Base-by-base conservation (phyloP, 139 green algal genomes). In the Coelastrella sp. region DNA sequence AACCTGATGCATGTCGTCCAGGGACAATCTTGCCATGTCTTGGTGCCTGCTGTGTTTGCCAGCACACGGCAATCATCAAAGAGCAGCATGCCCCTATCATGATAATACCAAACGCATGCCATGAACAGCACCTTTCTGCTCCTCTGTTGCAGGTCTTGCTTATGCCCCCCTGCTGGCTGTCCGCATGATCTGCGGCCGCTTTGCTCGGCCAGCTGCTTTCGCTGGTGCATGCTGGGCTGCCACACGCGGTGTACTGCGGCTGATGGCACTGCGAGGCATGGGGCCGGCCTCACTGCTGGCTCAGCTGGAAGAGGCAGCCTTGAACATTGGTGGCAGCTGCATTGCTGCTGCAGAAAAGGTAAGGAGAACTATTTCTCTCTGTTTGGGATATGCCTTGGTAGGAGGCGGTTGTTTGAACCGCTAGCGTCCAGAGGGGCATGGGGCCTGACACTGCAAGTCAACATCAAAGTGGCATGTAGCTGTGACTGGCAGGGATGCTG, bases 81-180 rank as follows among this genome's bases (percentile, higher is more conserved):
- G 32, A 1, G 32, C 32, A 47, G 32, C 32, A 47, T 47, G 32
- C 32, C 32, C 32, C 32, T 47, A 47, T 47, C 32, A 47, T 47
- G 32, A 47, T 47, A 47, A 47, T 47, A 47, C 32, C 1, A 47
- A 47, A 47, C 32, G 32, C 32, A 47, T 47, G 32, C 32, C 32
- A 47, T 47, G 32, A 0, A 47, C 32, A 47, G 0, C 32, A 47
- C 1, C 19, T 16, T 58, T 80, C 7, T 85, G 47, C 47, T 3
- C 8, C 10, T 20, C 23, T 65, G 3, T 4, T 54, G 47, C 78
- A 91, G 88, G 88, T n/a, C 57, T 91, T 3, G 77, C 61, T 23
- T 88, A 88, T 68, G 88, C 88, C 23, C 88, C 88, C 5, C 68
- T 91, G 54, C 80, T 91, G 47, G 88, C 88, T 10, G 56, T 80